phyloP scores from a whole-genome alignment of 192 early-diverging fungal species.

The Rhizophlyctis rosea region DNA sequence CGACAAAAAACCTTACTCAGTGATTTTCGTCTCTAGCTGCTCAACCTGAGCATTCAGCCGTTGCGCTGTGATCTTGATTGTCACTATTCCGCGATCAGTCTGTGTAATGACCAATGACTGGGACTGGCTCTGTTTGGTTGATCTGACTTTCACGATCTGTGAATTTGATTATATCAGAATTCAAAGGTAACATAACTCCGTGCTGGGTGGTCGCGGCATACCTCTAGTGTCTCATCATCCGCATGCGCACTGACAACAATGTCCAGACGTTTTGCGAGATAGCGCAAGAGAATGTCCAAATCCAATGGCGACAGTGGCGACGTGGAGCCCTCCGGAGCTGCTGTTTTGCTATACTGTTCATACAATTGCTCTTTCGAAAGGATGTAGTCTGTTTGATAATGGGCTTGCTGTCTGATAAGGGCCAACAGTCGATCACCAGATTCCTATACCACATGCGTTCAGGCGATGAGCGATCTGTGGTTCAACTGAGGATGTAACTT shows the following conservation, averaged over 20 bases:
- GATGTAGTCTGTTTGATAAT: slow-evolving; percentile 17
- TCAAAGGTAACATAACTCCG: background rate
- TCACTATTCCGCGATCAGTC: slow-evolving; percentile 57
- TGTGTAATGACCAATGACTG: slow-evolving; percentile 34
- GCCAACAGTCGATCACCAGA: slow-evolving; percentile 4
- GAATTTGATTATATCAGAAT: too few relatives aligned
- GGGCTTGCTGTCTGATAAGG: slow-evolving; percentile 8
- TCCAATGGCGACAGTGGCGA: slow-evolving; percentile 1
- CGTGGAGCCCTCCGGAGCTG: background rate
- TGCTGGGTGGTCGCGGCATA: background rate
- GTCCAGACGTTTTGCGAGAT: background rate
- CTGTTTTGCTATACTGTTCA: background rate
- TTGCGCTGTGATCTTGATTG: slow-evolving; percentile 48
- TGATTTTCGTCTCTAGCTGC: slow-evolving; percentile 53
- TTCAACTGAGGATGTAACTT: background rate
- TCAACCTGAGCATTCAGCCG: slow-evolving; percentile 53
- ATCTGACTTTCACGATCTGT: slow-evolving; percentile 24
- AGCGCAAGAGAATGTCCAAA: slow-evolving; percentile 4
- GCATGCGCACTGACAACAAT: background rate
- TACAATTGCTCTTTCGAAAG: slow-evolving; percentile 5
- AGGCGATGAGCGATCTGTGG: background rate
- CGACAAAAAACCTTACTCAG: slow-evolving; percentile 42
- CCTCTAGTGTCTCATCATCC: background rate
- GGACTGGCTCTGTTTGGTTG: background rate
- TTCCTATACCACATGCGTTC: background rate